Evolutionary conservation across 164 flowering plant species (phyloP).

Genomic region (Tetracentron sinense): DNA sequence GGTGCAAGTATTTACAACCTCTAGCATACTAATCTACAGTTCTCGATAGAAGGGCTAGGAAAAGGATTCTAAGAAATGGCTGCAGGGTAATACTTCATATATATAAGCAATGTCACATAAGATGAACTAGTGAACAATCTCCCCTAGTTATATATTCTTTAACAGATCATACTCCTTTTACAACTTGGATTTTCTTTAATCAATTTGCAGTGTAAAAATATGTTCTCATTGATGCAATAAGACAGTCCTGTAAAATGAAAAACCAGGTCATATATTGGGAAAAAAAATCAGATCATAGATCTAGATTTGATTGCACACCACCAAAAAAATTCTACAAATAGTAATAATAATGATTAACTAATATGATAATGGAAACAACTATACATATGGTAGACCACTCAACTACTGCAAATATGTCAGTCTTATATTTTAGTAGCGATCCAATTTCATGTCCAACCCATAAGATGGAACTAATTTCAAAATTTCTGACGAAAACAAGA

Average conservation of each 20-base stretch:
- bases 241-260: not conserved
- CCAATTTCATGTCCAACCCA: not conserved
- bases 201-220: no score
- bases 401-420: not conserved
- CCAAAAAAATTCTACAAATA: no score
- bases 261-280: not conserved
- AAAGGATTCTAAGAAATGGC: no score
- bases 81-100: no score
- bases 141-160: not conserved
- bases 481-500: no score
- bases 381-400: no score
- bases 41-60: no score
- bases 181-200: not conserved
- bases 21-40: no score
- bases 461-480: no score
- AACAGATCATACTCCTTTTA: no score
- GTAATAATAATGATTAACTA: no score
- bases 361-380: not conserved
- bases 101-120: not conserved
- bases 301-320: not conserved
- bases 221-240: not conserved
- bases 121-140: not conserved
- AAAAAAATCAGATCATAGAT: not conserved
- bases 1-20: no score
- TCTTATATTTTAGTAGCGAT: not conserved